Evolutionary conservation across 371 early-diverging fungal genomes (phyloP).

Genomic region (Mucor racemosus): DNA sequence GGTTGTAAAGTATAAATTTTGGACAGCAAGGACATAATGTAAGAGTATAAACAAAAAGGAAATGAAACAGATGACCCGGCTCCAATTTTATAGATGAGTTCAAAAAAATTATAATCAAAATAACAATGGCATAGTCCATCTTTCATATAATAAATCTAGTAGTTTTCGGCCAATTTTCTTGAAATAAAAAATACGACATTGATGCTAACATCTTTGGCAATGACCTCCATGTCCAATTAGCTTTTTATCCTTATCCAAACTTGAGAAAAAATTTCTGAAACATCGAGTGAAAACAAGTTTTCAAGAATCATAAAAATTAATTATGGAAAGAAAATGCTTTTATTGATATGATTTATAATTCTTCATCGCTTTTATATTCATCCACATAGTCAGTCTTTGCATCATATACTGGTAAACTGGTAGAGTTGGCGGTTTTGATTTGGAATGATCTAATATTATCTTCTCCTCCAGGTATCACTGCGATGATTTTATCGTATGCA

Average conservation of each 20-base stretch:
- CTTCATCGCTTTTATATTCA: slow-evolving; percentile 36
- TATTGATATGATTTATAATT: not conserved
- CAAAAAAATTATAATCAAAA: not conserved
- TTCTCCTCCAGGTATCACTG: slow-evolving; percentile 74
- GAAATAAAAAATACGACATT: too few species aligned
- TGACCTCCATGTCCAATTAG: too few species aligned
- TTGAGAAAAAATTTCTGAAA: too few species aligned
- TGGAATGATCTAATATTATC: slow-evolving; percentile 78
- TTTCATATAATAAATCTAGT: too few species aligned
- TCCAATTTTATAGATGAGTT: not conserved
- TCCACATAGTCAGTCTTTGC: slow-evolving; percentile 35
- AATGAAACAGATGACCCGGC: slow-evolving; percentile 1
- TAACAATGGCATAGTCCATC: too few species aligned
- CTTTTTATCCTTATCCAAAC: too few species aligned
- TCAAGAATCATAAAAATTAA: too few species aligned
- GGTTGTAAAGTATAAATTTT: slow-evolving; percentile 19
- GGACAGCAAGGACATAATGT: slow-evolving; percentile 16
- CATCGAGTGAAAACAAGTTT: too few species aligned
- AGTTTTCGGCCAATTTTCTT: not conserved
- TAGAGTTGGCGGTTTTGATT: slow-evolving; percentile 81
- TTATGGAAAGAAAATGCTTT: too few species aligned
- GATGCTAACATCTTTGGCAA: too few species aligned
- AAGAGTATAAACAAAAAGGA: slow-evolving; percentile 4
- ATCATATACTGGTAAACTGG: slow-evolving; percentile 80
- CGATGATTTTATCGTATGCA: slow-evolving; percentile 28